phyloP scores from a whole-genome alignment of 2,329 filamentous ascomycete species.

The Colletotrichum sublineola region DNA sequence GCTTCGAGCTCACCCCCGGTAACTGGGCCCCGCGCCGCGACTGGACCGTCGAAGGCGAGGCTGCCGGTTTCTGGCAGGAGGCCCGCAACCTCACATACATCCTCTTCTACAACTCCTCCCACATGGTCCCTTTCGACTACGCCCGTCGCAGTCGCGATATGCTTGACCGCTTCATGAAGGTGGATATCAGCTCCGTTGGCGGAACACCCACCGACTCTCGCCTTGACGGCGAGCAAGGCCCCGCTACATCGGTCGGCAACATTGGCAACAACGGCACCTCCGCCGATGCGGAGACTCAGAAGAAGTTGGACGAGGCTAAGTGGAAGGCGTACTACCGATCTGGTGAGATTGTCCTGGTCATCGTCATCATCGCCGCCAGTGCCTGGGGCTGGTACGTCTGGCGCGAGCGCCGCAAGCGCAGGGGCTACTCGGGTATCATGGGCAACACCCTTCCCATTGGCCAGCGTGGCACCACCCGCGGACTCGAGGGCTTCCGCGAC shows the following conservation, averaged over 20 bases:
- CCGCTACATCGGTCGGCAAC: constrained; percentile 81
- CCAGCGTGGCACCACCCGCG: constrained; percentile 47
- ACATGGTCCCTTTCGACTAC: constrained; percentile 98
- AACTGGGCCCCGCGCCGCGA: constrained; percentile 92
- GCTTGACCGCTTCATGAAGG: constrained; percentile 95
- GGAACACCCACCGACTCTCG: constrained; percentile 82
- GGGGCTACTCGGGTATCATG: constrained; percentile 67
- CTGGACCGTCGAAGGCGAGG: constrained; percentile 92
- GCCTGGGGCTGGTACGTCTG: constrained; percentile 82
- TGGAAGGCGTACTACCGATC: constrained; percentile 92
- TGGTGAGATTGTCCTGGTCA: constrained; percentile 85
- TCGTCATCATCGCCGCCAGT: constrained; percentile 80
- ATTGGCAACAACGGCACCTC: constrained; percentile 71
- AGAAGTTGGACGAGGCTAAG: constrained; percentile 83
- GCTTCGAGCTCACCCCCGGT: constrained; percentile 88
- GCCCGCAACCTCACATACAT: constrained; percentile 97
- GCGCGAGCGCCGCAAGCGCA: constrained; percentile 69
- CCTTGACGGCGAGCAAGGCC: constrained; percentile 87
- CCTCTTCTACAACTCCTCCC: constrained; percentile 92
- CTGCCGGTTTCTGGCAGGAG: constrained; percentile 92
- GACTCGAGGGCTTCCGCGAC: constrained; percentile 62
- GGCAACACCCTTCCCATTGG: constrained; percentile 52
- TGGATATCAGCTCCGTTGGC: constrained; percentile 91
- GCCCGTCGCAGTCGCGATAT: constrained; percentile 91
- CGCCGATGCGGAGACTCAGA: constrained; percentile 76